phyloP scores from a whole-genome alignment of 495 filamentous ascomycete species.

The Talaromyces trachyspermus region DNA sequence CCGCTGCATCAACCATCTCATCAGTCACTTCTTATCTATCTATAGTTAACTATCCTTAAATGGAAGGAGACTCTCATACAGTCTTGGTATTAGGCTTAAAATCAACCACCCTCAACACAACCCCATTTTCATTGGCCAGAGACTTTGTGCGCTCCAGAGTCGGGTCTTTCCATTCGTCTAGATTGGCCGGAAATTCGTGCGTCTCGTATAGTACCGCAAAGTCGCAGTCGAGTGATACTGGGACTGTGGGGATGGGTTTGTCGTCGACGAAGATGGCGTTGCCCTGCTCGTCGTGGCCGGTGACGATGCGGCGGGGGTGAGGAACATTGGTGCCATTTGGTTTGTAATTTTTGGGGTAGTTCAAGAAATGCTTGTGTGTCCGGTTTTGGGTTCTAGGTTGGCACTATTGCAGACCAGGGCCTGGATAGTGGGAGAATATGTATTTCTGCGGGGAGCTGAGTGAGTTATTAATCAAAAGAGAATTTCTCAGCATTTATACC shows the following conservation, averaged over 20 bases:
- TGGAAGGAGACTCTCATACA: slow-evolving; percentile 3
- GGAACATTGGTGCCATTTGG: slow-evolving; percentile 6
- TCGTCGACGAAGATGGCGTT: slow-evolving; percentile 8
- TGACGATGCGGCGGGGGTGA: slow-evolving; percentile 11
- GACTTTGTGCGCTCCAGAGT: background rate
- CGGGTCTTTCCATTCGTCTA: slow-evolving; percentile 9
- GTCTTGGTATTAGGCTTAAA: slow-evolving; percentile 11
- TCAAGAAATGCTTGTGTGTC: too few relatives aligned
- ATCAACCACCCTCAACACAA: slow-evolving; percentile 10
- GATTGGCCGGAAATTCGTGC: slow-evolving; percentile 9
- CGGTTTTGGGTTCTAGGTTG: too few relatives aligned
- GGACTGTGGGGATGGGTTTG: slow-evolving; percentile 2
- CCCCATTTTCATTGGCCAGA: slow-evolving; percentile 9
- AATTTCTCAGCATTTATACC: too few relatives aligned
- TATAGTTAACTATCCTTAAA: background rate
- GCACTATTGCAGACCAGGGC: too few relatives aligned
- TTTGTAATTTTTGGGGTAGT: background rate
- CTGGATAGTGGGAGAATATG: too few relatives aligned
- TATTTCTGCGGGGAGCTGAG: too few relatives aligned
- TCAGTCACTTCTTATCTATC: background rate
- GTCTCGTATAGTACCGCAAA: slow-evolving; percentile 12
- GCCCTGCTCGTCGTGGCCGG: slow-evolving; percentile 9
- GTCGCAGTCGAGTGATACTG: slow-evolving; percentile 8
- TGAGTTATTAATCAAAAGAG: too few relatives aligned
- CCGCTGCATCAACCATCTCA: background rate